Evolutionary conservation across 208 protist species (phyloP), one percentile per base, ranked within the genome.

Genomic region (Crithidia expoeki): DNA sequence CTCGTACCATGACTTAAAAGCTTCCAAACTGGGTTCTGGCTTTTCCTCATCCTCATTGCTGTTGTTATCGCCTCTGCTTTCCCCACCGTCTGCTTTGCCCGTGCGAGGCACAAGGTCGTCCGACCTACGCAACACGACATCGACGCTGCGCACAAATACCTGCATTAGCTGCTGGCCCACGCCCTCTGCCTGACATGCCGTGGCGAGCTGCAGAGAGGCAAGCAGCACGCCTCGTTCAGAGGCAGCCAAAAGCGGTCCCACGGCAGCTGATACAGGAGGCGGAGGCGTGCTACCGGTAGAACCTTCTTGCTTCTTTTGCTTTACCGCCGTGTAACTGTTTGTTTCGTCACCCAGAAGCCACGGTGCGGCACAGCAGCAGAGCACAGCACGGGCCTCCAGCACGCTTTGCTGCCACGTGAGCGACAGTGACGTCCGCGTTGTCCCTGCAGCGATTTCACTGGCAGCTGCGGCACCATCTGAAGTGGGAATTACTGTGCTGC

Each of bases 161-260:
- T 62, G 17, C 67, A 72, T 79, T 34, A 74, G 56, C 14, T 56
- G 14, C 27, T 51, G 63, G 11, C 57, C 76, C 32, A 67, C 38
- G 25, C 68, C 76, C 53, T 59, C 69, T 0, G 42, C 27, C 16
- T 78, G 73, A 49, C 51, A 53, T 17, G 42, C 44, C 1, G 34
- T 42, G 55, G 72, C 72, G 11, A 71, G 10, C n/a, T 16, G 50
- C 55, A 80, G 25, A 0, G 34, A 70, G 12, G 40, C 49, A 27
- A 50, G 44, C 50, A 79, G 59, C 16, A 72, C 33, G 14, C 44
- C n/a, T 12, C 65, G 73, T 28, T 73, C 60, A n/a, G 36, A 7
- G 25, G 66, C 57, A 14, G 46, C 25, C 12, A 76, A 17, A 0
- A 60, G 28, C n/a, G 17, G 30, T 9, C 46, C 38, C 12, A 38